phyloP scores from a whole-genome alignment of 805 yeast genomes.

The Candida railenensis region DNA sequence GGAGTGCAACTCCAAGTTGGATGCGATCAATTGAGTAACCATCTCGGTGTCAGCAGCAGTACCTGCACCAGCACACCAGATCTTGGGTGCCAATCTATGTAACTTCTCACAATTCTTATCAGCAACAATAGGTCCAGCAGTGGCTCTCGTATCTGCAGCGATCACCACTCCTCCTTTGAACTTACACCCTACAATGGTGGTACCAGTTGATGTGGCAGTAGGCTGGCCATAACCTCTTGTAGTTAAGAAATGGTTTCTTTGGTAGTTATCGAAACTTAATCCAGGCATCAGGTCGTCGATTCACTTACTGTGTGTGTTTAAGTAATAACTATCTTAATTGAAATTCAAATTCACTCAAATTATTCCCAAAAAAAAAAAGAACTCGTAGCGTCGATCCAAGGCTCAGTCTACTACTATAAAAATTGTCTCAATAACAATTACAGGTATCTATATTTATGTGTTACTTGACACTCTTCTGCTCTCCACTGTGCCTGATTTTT shows the following conservation, averaged over 20 bases:
- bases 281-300: constrained; percentile 65
- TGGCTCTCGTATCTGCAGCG: constrained; percentile 99
- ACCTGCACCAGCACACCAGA: constrained; percentile 99
- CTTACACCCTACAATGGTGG: constrained; percentile 97
- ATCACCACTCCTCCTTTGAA: constrained; percentile 93
- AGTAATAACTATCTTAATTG: too few species aligned
- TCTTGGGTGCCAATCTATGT: constrained; percentile 83
- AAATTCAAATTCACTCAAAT: too few species aligned
- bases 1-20: constrained; percentile 88
- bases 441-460: background rate
- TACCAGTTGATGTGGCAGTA: constrained; percentile 94
- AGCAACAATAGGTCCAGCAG: constrained; percentile 94
- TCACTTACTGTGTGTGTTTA: too few species aligned
- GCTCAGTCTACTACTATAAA: too few species aligned
- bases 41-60: constrained; percentile 99
- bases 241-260: constrained; percentile 77
- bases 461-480: background rate
- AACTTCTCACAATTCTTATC: constrained; percentile 97
- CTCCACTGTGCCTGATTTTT: too few species aligned
- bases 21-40: constrained; percentile 90
- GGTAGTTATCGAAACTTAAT: constrained; percentile 87
- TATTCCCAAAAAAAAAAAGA: too few species aligned
- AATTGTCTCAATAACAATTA: background rate
- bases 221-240: constrained; percentile 76
- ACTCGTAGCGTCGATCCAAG: too few species aligned